These are phyloP conservation scores for Kluyveromyces sp. DNA, from an alignment of 1,139 yeast genomes.

Conservation along the genomic window DNA sequence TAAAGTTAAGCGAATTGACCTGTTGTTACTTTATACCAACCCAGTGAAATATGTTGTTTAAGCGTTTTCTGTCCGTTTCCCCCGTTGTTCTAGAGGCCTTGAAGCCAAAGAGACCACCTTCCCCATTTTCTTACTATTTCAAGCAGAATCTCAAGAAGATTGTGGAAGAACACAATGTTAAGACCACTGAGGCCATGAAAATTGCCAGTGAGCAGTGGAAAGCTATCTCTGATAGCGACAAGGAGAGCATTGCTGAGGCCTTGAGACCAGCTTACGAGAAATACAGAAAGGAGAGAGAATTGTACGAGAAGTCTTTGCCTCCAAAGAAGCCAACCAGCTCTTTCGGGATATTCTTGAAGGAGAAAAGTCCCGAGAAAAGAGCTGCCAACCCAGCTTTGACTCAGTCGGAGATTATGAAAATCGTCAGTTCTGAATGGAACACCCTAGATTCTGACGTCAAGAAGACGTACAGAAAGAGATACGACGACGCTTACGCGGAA, in stretches of 20 bases:
- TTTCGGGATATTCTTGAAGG: conserved; percentile 19
- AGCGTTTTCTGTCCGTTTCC: conserved; percentile 3
- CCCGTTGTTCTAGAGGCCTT: conserved; percentile 1
- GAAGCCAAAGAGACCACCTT: conserved; percentile 6
- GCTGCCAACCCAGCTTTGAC: conserved; percentile 19
- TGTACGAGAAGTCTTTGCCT: conserved; percentile 10
- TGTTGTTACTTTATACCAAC: too few relatives aligned
- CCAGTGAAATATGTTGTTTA: background rate
- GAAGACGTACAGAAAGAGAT: conserved; percentile 13
- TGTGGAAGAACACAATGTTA: background rate
- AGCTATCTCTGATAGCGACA: conserved; percentile 11
- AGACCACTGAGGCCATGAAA: conserved; percentile 10
- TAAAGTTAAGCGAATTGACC: too few relatives aligned
- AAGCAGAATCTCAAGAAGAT: conserved; percentile 19
- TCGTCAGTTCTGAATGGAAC: conserved; percentile 28
- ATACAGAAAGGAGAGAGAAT: conserved; percentile 9
- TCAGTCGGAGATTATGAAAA: conserved; percentile 18
- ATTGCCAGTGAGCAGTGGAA: conserved; percentile 11
- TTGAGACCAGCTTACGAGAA: conserved; percentile 7
- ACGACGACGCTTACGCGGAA: conserved; percentile 9
- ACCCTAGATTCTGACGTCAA: conserved; percentile 21
- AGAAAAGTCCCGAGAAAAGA: conserved; percentile 15
- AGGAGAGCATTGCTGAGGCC: conserved; percentile 9
- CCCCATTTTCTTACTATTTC: conserved; percentile 3
- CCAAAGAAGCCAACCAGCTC: conserved; percentile 30